Evolutionary conservation across 305 asterid genomes (phyloP), one percentile per base, ranked within the genome.

Genomic region (Fraxinus nigra): DNA sequence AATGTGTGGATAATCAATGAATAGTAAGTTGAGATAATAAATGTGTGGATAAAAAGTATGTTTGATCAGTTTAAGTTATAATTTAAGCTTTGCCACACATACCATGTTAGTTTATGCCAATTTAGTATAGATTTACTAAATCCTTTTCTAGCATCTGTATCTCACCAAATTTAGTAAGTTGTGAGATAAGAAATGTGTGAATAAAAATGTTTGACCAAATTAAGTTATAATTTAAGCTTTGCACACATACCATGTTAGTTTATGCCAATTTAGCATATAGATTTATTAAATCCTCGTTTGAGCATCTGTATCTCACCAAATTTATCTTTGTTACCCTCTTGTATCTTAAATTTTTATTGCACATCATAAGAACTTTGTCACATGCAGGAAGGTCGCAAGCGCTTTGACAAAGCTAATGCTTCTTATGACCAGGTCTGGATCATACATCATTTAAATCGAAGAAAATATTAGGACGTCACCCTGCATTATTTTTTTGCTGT

Each of bases 351-450:
- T 76, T 74, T 78, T 59, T 59, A 61, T 77, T 83, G 88, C 80
- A 85, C 89, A 76, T 84, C 43, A 46, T 82, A 67, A 81, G 80
- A 72, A 37, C 78, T 79, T 84, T 79, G 78, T 63, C 85, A 80
- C 22, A 77, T 81, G 84, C 97, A 96, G 99, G 99, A 96, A 86
- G 93, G 97, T 84, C 98, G 90, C 87, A 96, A 94, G 89, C 98
- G 98, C 85, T 96, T 94, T 87, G 99, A 94, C 87, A 96, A 96
- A 85, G 98, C 97, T 76, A 92, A 90, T 85, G 90, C 89, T 81
- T 82, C 84, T 85, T 96, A 96, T 85, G 98, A 94, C 83, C 99
- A 96, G 98, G 99, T 92, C 77, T 82, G 83, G 73, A 78, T 80
- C 74, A 11, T 67, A 67, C 35, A 26, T 67, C 74, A 72, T 30